Base-by-base conservation (phyloP, 495 filamentous ascomycete species). In the Lasiosphaeria hispida region DNA sequence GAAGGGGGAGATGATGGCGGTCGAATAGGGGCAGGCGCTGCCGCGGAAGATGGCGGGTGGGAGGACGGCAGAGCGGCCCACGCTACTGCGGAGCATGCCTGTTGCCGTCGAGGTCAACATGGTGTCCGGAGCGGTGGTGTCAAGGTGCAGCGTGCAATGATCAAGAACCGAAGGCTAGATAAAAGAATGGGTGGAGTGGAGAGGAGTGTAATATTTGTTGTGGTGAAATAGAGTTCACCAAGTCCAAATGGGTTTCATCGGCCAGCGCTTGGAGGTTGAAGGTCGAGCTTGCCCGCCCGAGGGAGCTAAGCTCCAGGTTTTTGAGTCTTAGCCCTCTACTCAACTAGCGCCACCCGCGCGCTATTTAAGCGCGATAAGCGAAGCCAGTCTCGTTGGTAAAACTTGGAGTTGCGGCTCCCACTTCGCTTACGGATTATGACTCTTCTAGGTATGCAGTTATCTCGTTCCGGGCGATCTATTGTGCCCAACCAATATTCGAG, bases 21-120 rank as follows among this genome's bases (percentile, higher is more conserved):
- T 61, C 4, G 67, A 60, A 51, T 66, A 66, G 23, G 69, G 63
- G 60, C 64, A 64, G 55, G 60, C 61, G 34, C 53, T 56, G 61
- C 18, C 60, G 57, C 68, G 70, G 51, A 72, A 34, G 52, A 72
- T 55, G 52, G 63, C 53, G 36, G 66, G 63, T 23, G 65, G 67
- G 30, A 66, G 61, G 18, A 38, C 54, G 30, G 61, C 59, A 38
- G 69, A 62, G 51, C 69, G 69, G 54, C 56, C 55, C 19, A 63
- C 59, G 64, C 70, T 51, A 3, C 62, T 57, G 47, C 70, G 70
- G 35, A 72, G 59, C 68, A 72, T 67, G 10, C 56, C 68, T 13
- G 70, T 67, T 35, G 70, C 60, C 33, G 69, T 63, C 37, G 69
- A 58, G 56, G 60, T 60, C 41, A 72, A 50, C 70, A 72, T 72